These are phyloP conservation scores for Nothophytophthora sp. DNA, from an alignment of 352 stramenopile species.

Conservation along the genomic window DNA sequence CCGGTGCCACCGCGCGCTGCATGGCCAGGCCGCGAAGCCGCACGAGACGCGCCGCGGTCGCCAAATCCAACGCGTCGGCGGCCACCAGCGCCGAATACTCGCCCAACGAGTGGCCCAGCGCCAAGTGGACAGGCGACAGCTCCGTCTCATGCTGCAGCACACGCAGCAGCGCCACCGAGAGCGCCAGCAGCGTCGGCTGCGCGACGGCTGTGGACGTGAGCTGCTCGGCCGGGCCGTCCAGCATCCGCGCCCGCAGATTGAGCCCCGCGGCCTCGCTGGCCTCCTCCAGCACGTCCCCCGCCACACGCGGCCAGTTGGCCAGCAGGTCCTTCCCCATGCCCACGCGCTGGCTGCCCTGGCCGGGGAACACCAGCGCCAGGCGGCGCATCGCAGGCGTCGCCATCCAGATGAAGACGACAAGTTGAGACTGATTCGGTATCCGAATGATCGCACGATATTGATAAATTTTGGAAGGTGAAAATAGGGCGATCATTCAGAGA, in stretches of 20 bases:
- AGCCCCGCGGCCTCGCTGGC: constrained; percentile 70
- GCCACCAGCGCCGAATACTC: constrained; percentile 88
- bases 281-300: constrained; percentile 68
- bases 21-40: constrained; percentile 73
- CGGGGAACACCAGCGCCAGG: constrained; percentile 80
- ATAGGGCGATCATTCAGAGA: too few species aligned
- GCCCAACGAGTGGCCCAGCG: constrained; percentile 82
- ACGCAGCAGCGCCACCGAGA: constrained; percentile 75
- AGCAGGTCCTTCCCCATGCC: constrained; percentile 81
- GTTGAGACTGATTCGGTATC: constrained; percentile 12
- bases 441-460: too few species aligned
- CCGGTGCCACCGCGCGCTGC: constrained; percentile 55
- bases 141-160: constrained; percentile 67
- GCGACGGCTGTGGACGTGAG: constrained; percentile 76
- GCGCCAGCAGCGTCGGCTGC: constrained; percentile 79
- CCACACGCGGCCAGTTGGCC: constrained; percentile 59
- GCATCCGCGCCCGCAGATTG: constrained; percentile 59
- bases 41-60: constrained; percentile 67
- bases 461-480: too few species aligned
- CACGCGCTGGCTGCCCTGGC: constrained; percentile 81
- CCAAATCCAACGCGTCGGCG: constrained; percentile 59
- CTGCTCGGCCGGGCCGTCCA: constrained; percentile 51
- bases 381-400: constrained; percentile 34
- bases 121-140: constrained; percentile 41
- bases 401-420: too few species aligned